Evolutionary conservation across 495 filamentous ascomycete genomes (phyloP), one percentile per base, ranked within the genome.

Genomic region (Xylaria intraflava): DNA sequence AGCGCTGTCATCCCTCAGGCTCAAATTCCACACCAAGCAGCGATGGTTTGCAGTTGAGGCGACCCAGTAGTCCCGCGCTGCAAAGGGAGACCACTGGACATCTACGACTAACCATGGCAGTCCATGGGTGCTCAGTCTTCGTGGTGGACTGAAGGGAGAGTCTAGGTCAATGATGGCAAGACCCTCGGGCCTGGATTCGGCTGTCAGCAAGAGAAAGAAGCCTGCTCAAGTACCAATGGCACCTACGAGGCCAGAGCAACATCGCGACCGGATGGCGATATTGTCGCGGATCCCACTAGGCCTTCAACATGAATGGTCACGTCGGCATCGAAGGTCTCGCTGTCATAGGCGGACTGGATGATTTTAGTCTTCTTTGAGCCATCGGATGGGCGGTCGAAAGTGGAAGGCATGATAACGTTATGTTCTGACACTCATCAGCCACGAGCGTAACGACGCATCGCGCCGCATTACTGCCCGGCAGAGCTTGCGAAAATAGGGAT

Each of bases 101-200:
- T 97, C 92, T n/a, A 91, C 89, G 4, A 97, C 91, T 46, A 94
- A 83, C 89, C 91, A 96, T n/a, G 87, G 85, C 7, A 89, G 85
- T 33, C 88, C 84, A 65, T 96, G 88, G 47, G 73, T 76, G 55
- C 85, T 84, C 23, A 97, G 82, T 62, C 91, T 83, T 11, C 90
- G 84, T 29, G 92, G 92, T 12, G 88, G 88, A 46, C 86, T 92
- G 68, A 89, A 92, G 12, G 90, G 90, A 12, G 83, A 90, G 70
- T 97, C 92, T 39, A 97, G 79, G 58, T 97, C 92, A 51, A 97
- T 90, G 61, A 97, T 87, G 69, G 93, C 85, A 30, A 97, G 80
- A 23, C 91, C 92, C 57, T 92, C 78, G 22, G 80, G 81, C n/a
- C 81, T 83, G 61, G 30, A 39, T 23, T 36, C 49, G 19, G 29